Evolutionary conservation across 495 filamentous ascomycete genomes (phyloP).

Genomic region (Hyaloscypha variabilis): DNA sequence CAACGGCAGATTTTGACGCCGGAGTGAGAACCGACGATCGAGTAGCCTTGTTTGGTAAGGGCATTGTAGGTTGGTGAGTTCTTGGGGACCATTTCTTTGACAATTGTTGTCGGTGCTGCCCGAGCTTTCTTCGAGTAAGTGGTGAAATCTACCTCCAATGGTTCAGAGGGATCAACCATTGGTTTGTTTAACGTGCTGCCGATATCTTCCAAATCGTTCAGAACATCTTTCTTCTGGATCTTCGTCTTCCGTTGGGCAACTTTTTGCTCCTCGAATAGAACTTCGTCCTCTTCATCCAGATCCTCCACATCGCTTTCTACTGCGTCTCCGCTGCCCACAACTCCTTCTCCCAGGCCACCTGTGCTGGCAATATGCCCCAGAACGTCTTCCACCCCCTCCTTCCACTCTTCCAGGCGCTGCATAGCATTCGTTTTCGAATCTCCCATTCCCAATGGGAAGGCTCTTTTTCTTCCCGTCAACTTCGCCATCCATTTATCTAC

Average conservation of each 20-base stretch:
- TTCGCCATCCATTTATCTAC: conserved; percentile 96
- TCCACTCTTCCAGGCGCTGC: conserved; percentile 74
- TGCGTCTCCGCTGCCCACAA: conserved; percentile 78
- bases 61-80: conserved; percentile 84
- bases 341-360: conserved; percentile 75
- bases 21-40: conserved; percentile 91
- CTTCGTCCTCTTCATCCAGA: conserved; percentile 58
- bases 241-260: conserved; percentile 35
- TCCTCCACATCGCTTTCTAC: conserved; percentile 82
- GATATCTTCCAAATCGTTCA: conserved; percentile 87
- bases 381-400: conserved; percentile 69
- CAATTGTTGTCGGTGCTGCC: conserved; percentile 36
- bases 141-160: conserved; percentile 87
- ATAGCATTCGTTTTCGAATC: conserved; percentile 77
- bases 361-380: conserved; percentile 61
- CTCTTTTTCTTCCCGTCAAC: conserved; percentile 74
- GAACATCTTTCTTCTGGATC: conserved; percentile 44
- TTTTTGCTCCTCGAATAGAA: conserved; percentile 35
- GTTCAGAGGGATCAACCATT: conserved; percentile 39
- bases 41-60: conserved; percentile 94
- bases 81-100: conserved; percentile 92
- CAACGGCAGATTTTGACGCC: conserved; percentile 98
- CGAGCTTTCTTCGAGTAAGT: conserved; percentile 54
- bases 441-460: conserved; percentile 85
- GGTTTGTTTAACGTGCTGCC: conserved; percentile 60